A percentile compares a stretch with the other conserved stretches of the same genome.
Evolutionary conservation across 352 stramenopile genomes (phyloP).

Genomic region (Phytophthora nicotianae): DNA sequence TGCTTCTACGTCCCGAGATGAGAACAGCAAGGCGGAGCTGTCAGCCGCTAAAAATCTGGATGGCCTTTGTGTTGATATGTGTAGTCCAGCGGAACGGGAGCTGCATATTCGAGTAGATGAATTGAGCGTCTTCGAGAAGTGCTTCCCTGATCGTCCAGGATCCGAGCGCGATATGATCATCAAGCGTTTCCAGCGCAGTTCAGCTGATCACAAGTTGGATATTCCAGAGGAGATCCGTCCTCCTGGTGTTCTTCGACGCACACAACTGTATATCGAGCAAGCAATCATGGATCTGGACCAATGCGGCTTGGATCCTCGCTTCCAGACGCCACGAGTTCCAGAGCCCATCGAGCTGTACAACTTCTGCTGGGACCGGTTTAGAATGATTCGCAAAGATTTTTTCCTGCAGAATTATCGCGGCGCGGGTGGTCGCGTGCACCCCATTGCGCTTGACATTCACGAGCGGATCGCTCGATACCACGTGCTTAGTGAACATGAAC

Average conservation of each 20-base stretch:
- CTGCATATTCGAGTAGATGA: constrained; percentile 88
- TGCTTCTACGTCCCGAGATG: constrained; percentile 9
- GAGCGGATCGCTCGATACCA: constrained; percentile 96
- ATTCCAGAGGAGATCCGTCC: constrained; percentile 84
- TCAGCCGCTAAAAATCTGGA: constrained; percentile 71
- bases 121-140: constrained; percentile 88
- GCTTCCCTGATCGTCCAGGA: constrained; percentile 61
- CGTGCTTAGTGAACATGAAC: constrained; percentile 94
- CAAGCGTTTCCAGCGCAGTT: constrained; percentile 89
- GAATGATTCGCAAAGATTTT: constrained; percentile 97
- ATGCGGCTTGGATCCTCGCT: constrained; percentile 65
- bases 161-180: constrained; percentile 77
- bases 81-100: constrained; percentile 77
- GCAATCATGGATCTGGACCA: constrained; percentile 86
- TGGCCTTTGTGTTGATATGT: constrained; percentile 87
- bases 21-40: constrained; percentile 59
- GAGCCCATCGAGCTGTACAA: constrained; percentile 94
- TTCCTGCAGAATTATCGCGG: constrained; percentile 97
- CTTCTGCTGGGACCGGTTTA: constrained; percentile 96
- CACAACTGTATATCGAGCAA: constrained; percentile 86
- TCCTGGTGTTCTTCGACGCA: constrained; percentile 74
- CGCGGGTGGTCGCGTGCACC: constrained; percentile 91
- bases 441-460: constrained; percentile 92
- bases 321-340: constrained; percentile 67
- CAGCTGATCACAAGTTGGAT: constrained; percentile 86